Percentiles rank a stretch among this genome's conserved stretches.
phyloP scores from a whole-genome alignment of 768 basidiomycete genomes.

The Amyloporia xantha region DNA sequence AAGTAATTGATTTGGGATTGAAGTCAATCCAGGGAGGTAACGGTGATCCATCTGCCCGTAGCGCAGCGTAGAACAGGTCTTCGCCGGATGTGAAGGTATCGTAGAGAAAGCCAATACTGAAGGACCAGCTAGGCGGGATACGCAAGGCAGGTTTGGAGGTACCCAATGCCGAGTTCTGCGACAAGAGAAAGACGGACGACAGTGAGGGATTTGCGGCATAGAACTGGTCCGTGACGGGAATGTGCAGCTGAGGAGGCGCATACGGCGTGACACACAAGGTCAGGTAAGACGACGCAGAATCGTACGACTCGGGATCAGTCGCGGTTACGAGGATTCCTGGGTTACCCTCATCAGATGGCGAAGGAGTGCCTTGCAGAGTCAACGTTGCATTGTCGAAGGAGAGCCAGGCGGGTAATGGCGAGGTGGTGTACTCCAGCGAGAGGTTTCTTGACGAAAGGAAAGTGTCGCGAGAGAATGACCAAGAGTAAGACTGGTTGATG shows the following conservation, averaged over 20 bases:
- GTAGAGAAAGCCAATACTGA: conserved; percentile 77
- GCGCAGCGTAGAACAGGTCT: conserved; percentile 49
- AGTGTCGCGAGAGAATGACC: conserved; percentile 60
- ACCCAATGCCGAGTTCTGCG: conserved; percentile 50
- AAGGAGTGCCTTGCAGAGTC: conserved; percentile 68
- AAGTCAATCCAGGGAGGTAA: conserved; percentile 76
- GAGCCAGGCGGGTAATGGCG: conserved; percentile 69
- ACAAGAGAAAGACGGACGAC: conserved; percentile 69
- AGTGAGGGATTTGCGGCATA: conserved; percentile 51
- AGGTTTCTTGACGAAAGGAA: conserved; percentile 46
- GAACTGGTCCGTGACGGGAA: conserved; percentile 56
- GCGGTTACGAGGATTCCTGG: conserved; percentile 59
- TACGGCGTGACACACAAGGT: conserved; percentile 50
- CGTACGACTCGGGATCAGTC: conserved; percentile 39
- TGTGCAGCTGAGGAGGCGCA: conserved; percentile 46
- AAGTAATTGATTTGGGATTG: conserved; percentile 57
- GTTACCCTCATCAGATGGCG: conserved; percentile 53
- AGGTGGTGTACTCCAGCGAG: conserved; percentile 45
- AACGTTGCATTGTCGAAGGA: conserved; percentile 53
- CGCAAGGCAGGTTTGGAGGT: conserved; percentile 48
- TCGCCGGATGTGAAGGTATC: conserved; percentile 45
- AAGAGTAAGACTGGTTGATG: conserved; percentile 53
- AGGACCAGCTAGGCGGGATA: conserved; percentile 80
- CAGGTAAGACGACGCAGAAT: conserved; percentile 43
- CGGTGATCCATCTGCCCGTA: conserved; percentile 57